Conservation (phyloP, 306 rosid genomes). For the Fragaria vesca region DNA sequence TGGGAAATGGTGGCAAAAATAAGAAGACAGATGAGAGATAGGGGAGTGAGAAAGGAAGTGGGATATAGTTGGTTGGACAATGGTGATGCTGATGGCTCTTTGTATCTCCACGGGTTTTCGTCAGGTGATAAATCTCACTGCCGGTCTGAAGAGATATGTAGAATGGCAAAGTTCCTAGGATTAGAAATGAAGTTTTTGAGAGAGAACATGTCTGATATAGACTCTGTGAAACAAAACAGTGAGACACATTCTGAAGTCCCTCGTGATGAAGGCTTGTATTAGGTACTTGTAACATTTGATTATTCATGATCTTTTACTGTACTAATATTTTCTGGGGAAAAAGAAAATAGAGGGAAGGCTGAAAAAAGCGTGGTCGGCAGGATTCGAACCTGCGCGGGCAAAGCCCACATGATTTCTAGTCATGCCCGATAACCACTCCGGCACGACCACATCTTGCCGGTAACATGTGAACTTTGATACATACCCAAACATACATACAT, state of each 20-base stretch:
- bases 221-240: neutral
- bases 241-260: neutral
- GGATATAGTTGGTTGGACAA: conserved; percentile 84
- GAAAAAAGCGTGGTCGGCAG: conserved; percentile 26
- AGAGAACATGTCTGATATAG: conserved; percentile 17
- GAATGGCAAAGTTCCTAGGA: conserved; percentile 63
- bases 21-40: conserved; percentile 71
- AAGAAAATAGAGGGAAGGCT: neutral
- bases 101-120: conserved; percentile 69
- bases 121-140: conserved; percentile 74
- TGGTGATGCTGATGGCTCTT: conserved; percentile 46
- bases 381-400: conserved; percentile 53
- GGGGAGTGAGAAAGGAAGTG: conserved; percentile 70
- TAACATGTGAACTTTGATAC: too few species aligned
- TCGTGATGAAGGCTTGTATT: neutral
- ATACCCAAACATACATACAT: too few species aligned
- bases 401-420: conserved; percentile 67
- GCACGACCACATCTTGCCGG: conserved; percentile 41
- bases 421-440: conserved; percentile 82
- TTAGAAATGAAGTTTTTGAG: conserved; percentile 52
- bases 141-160: conserved; percentile 51
- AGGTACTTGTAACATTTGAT: neutral
- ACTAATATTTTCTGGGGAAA: neutral
- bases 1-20: conserved; percentile 82
- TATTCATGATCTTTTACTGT: neutral